Evolutionary conservation across 2,329 filamentous ascomycete species (phyloP), one percentile per base, ranked within the genome.

Genomic region (Sporothrix variecibatus): DNA sequence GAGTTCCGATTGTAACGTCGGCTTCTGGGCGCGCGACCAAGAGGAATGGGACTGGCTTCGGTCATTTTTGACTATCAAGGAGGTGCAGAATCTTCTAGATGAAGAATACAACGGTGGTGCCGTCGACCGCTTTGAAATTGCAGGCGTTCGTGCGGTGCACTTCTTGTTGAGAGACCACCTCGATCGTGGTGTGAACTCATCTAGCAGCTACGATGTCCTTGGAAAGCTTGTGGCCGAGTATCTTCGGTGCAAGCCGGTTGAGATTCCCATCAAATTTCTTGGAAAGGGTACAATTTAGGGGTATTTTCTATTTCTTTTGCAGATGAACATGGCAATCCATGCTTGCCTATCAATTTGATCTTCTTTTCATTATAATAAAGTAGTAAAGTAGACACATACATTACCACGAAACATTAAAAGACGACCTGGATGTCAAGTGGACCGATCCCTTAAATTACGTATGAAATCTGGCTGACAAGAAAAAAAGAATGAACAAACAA

Each of bases 211-310:
- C 62, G 85, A 86, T 77, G 83, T 82, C 0, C 77, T 86, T 11
- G 85, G 84, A 0, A 87, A 86, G 80, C 84, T 84, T n/a, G 79
- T 82, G 51, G 81, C 79, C 12, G 85, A 86, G 80, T 86, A 85
- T 76, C 65, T 86, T 23, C 38, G 62, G n/a, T 43, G 38, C n/a
- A 67, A 67, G 38, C 62, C n/a, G 9, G 62, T 67, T 17, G 62
- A 20, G n/a, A 67, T 67, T 38, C 62, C 62, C 9, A 26, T 4
- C 1, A 46, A 67, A 23, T 67, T 67, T 15, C 2, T 67, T 1
- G 38, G 46, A 1, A 67, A 67, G 38, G 58, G 62, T 9, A 67
- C 62, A 15, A 67, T 67, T 20, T 67, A 43, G n/a, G 17, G 8
- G 20, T 58, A 58, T 7, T 23, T 28, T 28, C 20, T 8, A 26